Percentiles rank a stretch among this genome's conserved stretches.
These are phyloP conservation scores for Annulohypoxylon nitens DNA, from an alignment of 495 filamentous ascomycete genomes.

Conservation along the genomic window DNA sequence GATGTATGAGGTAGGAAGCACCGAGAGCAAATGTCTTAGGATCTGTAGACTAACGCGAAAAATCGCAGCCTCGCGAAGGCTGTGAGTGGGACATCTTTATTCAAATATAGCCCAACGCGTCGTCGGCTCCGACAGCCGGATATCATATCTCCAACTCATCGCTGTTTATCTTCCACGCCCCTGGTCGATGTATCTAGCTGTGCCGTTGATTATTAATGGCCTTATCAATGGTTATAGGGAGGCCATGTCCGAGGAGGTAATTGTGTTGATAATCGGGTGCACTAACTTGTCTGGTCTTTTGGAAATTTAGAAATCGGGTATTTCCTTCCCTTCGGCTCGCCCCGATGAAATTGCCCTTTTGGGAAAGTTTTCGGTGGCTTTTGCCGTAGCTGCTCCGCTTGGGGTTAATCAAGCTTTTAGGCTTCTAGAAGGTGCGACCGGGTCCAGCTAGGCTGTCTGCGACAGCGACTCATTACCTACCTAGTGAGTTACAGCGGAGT, in stretches of 20 bases:
- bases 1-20: not conserved
- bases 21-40: not conserved
- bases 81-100: not conserved
- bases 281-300: not conserved
- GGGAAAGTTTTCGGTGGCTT: constrained; percentile 11
- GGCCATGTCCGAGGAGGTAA: not conserved
- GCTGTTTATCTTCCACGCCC: not conserved
- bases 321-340: constrained; percentile 5
- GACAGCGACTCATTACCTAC: not conserved
- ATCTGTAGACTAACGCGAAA: not conserved
- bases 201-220: not conserved
- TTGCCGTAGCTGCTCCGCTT: constrained; percentile 2
- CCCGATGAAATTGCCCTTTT: constrained; percentile 8
- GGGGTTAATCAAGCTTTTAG: not conserved
- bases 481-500: not conserved
- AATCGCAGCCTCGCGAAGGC: not conserved
- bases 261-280: not conserved
- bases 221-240: constrained; percentile 2
- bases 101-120: constrained; percentile 6
- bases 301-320: not conserved
- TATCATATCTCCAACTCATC: constrained; percentile 4
- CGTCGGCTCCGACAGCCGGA: not conserved
- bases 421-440: not conserved
- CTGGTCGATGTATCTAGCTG: not conserved
- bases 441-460: not conserved